Conservation (phyloP, 179 eudicot genomes). For the Patellifolia procumbens region DNA sequence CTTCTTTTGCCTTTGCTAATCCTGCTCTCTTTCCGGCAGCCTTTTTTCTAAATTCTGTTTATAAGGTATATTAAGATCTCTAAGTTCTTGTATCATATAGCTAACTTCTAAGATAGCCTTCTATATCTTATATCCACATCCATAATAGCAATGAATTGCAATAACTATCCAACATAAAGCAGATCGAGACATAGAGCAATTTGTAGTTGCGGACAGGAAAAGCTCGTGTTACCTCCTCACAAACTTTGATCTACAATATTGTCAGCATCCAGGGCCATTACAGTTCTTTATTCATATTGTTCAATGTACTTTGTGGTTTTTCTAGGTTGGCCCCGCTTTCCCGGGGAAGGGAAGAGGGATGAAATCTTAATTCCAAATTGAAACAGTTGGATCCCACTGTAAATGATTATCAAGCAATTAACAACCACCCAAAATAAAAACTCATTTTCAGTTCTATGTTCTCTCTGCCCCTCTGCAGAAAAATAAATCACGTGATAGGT, state of each 20-base stretch:
- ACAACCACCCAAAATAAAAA: not conserved
- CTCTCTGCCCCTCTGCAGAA: not conserved
- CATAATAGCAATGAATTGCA: not conserved
- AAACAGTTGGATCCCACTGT: not conserved
- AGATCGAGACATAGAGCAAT: not conserved
- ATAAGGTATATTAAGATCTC: constrained; percentile 7
- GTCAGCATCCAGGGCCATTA: not conserved
- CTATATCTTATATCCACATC: not conserved
- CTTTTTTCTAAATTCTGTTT: constrained; percentile 58
- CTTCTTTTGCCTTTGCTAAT: constrained; percentile 55
- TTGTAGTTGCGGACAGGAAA: no score
- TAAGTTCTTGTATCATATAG: not conserved
- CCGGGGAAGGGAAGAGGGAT: not conserved
- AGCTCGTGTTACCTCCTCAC: no score
- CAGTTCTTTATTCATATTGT: not conserved
- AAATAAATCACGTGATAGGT: not conserved
- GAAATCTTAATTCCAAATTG: not conserved
- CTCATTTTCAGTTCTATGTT: not conserved
- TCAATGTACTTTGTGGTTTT: not conserved
- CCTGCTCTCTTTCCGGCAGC: constrained; percentile 59
- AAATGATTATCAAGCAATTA: not conserved
- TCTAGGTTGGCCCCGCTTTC: no score
- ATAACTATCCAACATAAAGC: not conserved
- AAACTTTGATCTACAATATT: not conserved
- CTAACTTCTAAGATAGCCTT: not conserved